Evolutionary conservation across 805 yeast species (phyloP), one percentile per base, ranked within the genome.

Genomic region (Kodamaea lidongshanica): DNA sequence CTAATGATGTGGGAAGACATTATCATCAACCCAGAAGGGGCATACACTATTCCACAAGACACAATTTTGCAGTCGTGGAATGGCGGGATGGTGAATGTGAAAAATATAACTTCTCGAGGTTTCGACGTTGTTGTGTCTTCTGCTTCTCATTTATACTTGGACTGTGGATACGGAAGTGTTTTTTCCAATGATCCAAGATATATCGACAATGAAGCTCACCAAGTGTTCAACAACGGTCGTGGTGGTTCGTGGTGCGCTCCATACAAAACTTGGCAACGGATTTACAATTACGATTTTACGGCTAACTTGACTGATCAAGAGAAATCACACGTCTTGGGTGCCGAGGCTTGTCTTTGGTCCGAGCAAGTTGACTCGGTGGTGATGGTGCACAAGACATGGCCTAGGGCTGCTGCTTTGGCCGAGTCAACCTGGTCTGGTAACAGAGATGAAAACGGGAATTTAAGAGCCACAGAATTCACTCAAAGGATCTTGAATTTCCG

Each of bases 221-320:
- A 36, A 3, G 48, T 30, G 13, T 53, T 52, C 43, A 58, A 58
- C 38, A 37, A 41, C 12, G 52, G 54, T 5, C 20, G 23, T 22
- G 62, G 58, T 17, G 64, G 65, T 7, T 50, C 59, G 3, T 60
- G 62, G 61, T 61, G 68, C 37, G 58, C 50, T 18, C 67, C 68
- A 7, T 62, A 62, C 44, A 62, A 61, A 39, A 56, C 61, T 2
- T 62, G 64, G 65, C 67, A 62, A 36, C 38, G 61, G 28, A 58
- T 62, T 22, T 62, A 61, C 38, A 40, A 45, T 32, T 58, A 38
- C 30, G 65, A 61, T 34, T 42, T 60, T 28, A 37, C 52, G 11
- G 42, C 41, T 7, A 45, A 45, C 22, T 45, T 61, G 16, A 57
- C 61, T 9, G 45, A 32, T 2, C 44, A 28, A 5, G 56, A 62